Conservation (phyloP, 1,284 basidiomycete genomes). For the Trametes sp. region DNA sequence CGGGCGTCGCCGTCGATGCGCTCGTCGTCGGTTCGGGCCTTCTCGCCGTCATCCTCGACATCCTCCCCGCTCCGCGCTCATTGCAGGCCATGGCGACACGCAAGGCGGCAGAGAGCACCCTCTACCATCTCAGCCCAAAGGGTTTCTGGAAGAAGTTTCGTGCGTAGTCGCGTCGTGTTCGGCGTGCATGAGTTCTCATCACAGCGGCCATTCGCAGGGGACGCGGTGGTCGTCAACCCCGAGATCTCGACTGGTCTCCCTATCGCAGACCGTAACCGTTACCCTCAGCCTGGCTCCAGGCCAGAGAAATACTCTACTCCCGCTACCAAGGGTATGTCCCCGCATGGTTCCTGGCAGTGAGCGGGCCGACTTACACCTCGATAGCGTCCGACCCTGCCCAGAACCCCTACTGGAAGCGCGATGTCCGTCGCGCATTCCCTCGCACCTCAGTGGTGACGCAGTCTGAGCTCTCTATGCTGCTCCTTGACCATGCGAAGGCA, state of each 20-base stretch:
- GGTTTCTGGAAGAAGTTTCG: constrained; percentile 97
- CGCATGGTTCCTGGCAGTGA: constrained; percentile 18
- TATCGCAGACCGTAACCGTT: constrained; percentile 74
- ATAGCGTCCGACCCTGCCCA: constrained; percentile 82
- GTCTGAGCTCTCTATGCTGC: constrained; percentile 78
- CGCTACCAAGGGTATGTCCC: constrained; percentile 79
- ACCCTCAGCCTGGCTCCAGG: constrained; percentile 87
- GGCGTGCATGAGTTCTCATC: neutral
- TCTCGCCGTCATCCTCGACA: constrained; percentile 22
- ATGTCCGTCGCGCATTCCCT: constrained; percentile 91
- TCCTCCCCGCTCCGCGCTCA: constrained; percentile 24
- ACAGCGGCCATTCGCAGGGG: constrained; percentile 55
- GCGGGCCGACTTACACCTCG: constrained; percentile 20
- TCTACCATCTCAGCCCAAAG: constrained; percentile 87
- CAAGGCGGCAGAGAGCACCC: constrained; percentile 82
- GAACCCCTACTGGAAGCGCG: constrained; percentile 95
- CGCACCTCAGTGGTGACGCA: constrained; percentile 87
- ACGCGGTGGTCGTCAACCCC: constrained; percentile 82
- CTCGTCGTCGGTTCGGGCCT: constrained; percentile 9
- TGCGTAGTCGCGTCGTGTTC: constrained; percentile 48
- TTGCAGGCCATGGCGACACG: constrained; percentile 65
- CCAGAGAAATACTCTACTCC: constrained; percentile 88
- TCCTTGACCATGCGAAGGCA: constrained; percentile 81
- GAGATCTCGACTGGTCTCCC: constrained; percentile 95
- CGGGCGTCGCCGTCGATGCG: constrained; percentile 22